These are phyloP conservation scores for Cyphellophora attinorum DNA, from an alignment of 2,329 filamentous ascomycete genomes.

Conservation along the genomic window DNA sequence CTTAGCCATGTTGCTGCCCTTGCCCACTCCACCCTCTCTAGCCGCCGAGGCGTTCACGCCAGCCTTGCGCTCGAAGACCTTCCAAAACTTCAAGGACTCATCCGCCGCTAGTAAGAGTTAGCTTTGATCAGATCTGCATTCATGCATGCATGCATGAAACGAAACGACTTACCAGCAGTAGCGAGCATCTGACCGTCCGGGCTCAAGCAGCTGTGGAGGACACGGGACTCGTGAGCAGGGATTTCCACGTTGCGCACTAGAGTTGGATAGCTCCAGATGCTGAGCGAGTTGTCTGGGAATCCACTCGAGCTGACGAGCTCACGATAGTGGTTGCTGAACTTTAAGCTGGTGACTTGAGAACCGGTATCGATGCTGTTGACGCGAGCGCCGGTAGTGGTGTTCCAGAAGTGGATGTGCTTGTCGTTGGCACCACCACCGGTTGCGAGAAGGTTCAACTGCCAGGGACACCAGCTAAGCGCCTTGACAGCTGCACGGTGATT, in stretches of 20 bases:
- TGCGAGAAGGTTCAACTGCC: constrained; percentile 94
- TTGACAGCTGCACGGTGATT: constrained; percentile 99
- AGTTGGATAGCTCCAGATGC: constrained; percentile 98
- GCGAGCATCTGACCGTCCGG: constrained; percentile 97
- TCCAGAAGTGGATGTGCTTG: constrained; percentile 99
- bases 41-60: constrained; percentile 56
- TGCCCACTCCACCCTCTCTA: constrained; percentile 56
- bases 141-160: neutral
- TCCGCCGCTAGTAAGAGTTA: constrained; percentile 58
- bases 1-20: constrained; percentile 80
- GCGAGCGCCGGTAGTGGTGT: constrained; percentile 91
- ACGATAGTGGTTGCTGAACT: constrained; percentile 94
- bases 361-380: constrained; percentile 99
- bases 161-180: constrained; percentile 60
- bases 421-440: constrained; percentile 95
- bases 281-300: constrained; percentile 98
- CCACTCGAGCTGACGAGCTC: constrained; percentile 97
- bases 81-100: constrained; percentile 99
- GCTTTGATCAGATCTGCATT: neutral
- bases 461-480: constrained; percentile 96
- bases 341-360: constrained; percentile 89
- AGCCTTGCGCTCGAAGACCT: constrained; percentile 98
- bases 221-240: constrained; percentile 90
- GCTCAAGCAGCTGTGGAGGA: constrained; percentile 92
- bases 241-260: constrained; percentile 97